Evolutionary conservation across 495 filamentous ascomycete genomes (phyloP).

Genomic region (Xylaria castorea): DNA sequence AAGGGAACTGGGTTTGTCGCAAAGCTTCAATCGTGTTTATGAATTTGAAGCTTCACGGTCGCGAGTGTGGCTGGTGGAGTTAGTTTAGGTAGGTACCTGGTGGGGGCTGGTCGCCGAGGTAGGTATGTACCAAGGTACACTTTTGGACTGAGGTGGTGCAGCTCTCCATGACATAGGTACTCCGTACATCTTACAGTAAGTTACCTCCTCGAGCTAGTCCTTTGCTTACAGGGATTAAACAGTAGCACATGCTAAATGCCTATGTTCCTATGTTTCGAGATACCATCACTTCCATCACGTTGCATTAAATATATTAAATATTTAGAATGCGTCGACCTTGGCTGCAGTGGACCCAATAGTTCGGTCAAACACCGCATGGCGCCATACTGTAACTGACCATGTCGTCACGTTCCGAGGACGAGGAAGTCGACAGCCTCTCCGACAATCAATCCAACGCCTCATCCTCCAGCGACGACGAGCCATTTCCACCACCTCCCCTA

Average conservation of each 20-base stretch:
- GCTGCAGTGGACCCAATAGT: not conserved
- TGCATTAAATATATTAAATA: not conserved
- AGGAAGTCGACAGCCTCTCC: slow-evolving; percentile 51
- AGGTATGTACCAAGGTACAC: not conserved
- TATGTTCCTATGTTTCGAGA: not conserved
- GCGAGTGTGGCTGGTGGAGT: slow-evolving; percentile 11
- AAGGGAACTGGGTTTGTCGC: not conserved
- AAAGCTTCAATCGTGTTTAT: not conserved
- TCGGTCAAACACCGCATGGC: not conserved
- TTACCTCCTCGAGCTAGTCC: no score
- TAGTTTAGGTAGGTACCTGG: not conserved
- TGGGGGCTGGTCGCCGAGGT: not conserved
- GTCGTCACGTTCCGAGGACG: slow-evolving; percentile 58
- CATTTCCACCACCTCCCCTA: slow-evolving; percentile 44
- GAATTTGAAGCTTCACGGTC: slow-evolving; percentile 12
- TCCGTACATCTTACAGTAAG: no score
- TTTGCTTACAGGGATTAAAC: not conserved
- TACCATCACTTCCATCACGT: not conserved
- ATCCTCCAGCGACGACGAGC: slow-evolving; percentile 34
- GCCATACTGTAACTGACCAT: slow-evolving; percentile 37
- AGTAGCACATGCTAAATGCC: not conserved
- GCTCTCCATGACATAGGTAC: no score
- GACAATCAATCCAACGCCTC: slow-evolving; percentile 44
- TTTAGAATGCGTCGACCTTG: not conserved
- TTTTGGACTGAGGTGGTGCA: no score